Base-by-base conservation (phyloP, 225 moss, liverwort and hornwort species). In the Rhytidiadelphus loreus region DNA sequence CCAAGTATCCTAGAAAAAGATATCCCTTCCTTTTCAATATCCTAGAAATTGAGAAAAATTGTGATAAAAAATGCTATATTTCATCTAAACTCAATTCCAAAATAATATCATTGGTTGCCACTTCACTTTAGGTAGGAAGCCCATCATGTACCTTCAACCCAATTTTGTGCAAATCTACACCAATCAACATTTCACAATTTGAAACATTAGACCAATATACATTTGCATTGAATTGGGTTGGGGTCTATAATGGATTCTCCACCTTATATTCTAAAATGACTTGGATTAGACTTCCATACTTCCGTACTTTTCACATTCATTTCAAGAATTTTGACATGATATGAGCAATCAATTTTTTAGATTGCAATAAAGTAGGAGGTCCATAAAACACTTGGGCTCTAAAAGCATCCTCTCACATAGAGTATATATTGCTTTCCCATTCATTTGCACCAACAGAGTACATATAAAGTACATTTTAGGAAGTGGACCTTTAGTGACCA, bases 1-100 rank as follows among this genome's bases (percentile, higher is more conserved):
- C 4, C 0, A 12, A 7, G 4, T 68, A 68, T 68, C 4, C 2
- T 68, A 2, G 4, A 22, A 12, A n/a, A 22, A 10, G 2, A n/a
- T 68, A 68, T n/a, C 6, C 6, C 3, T 68, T n/a, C 39, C 1
- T 69, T 39, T 2, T 39, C 39, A 3, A 39, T 39, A 39, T 39
- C 3, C 4, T 24, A 24, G 1, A 4, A 8, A 39, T 17, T 69
- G 3, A 39, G 0, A 39, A 69, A 13, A 39, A 24, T 39, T 69
- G 24, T 7, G 4, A 69, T 24, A 13, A 19, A 22, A 0, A 24
- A 39, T 7, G 23, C 2, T 39, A 13, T 39, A 2, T 39, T 69
- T 69, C 8, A 69, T 13, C 13, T 39, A 39, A 1, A 24, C 8
- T 24, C 24, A 39, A 69, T 4, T 39, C 4, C 24, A 13, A 69